These are phyloP conservation scores for Manihot esculenta DNA, from an alignment of 441 rosid species.

Conservation along the genomic window DNA sequence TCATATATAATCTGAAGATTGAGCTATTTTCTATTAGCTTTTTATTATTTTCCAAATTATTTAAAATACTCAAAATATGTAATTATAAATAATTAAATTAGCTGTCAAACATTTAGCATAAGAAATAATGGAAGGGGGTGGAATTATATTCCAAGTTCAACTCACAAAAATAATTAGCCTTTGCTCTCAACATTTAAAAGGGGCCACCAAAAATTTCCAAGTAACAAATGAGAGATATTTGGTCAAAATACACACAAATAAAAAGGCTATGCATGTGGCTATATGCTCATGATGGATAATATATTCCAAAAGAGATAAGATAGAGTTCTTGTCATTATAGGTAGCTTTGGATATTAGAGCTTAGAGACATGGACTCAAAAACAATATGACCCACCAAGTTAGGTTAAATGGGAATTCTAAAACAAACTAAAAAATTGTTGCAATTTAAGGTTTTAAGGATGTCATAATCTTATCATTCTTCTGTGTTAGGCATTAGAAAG, in stretches of 20 bases:
- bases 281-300: slow-evolving; percentile 21
- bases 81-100: background rate
- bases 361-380: slow-evolving; percentile 2
- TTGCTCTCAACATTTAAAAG: background rate
- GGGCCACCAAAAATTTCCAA: slow-evolving; percentile 18
- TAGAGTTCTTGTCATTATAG: slow-evolving; percentile 13
- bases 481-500: slow-evolving; percentile 1
- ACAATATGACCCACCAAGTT: slow-evolving; percentile 7
- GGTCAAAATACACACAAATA: background rate
- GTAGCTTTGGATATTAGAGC: background rate
- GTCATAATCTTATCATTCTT: slow-evolving; percentile 5
- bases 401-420: slow-evolving; percentile 15
- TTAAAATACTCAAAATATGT: background rate
- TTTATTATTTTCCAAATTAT: background rate
- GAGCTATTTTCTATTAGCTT: background rate
- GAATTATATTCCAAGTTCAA: slow-evolving; percentile 15
- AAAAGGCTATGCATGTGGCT: too few relatives aligned
- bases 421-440: background rate
- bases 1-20: background rate
- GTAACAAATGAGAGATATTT: background rate
- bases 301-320: slow-evolving; percentile 15
- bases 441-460: background rate
- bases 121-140: background rate
- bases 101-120: background rate
- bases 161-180: background rate